Percentiles rank a stretch among this genome's conserved stretches.
These are phyloP conservation scores for Hawksworthiomyces lignivorus DNA, from an alignment of 2,329 filamentous ascomycete genomes.

Conservation along the genomic window DNA sequence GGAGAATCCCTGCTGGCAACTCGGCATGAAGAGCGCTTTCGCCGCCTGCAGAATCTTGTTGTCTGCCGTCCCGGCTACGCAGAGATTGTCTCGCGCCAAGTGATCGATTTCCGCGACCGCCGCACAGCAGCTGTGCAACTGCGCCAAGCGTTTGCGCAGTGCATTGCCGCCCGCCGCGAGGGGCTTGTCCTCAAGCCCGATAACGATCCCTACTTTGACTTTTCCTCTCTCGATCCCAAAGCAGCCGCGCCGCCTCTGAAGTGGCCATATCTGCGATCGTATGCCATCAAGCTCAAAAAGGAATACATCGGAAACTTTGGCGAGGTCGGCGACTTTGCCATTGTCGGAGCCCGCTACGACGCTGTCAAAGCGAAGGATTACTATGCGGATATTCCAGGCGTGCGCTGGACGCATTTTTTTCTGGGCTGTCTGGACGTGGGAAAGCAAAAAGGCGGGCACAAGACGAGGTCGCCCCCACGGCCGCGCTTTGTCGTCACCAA, in stretches of 20 bases:
- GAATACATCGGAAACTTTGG: conserved; percentile 74
- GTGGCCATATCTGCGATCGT: conserved; percentile 17
- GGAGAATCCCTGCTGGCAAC: conserved; percentile 41
- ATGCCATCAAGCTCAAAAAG: conserved; percentile 79
- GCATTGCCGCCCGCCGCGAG: conserved; percentile 61
- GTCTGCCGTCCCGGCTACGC: conserved; percentile 50
- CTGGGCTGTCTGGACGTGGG: conserved; percentile 61
- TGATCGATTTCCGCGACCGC: conserved; percentile 56
- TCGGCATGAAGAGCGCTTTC: conserved; percentile 52
- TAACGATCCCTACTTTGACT: conserved; percentile 67
- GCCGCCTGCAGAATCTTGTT: conserved; percentile 49
- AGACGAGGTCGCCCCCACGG: conserved; percentile 36
- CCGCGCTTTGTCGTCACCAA: conserved; percentile 63
- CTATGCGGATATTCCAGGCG: conserved; percentile 32
- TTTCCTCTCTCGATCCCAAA: conserved; percentile 21
- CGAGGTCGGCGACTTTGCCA: conserved; percentile 74
- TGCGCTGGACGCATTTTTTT: conserved; percentile 75
- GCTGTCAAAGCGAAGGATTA: conserved; percentile 52
- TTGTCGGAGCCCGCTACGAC: conserved; percentile 69
- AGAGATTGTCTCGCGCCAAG: conserved; percentile 57
- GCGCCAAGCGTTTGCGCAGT: conserved; percentile 56
- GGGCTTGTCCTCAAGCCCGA: conserved; percentile 77
- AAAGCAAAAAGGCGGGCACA: conserved; percentile 34
- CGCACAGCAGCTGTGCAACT: conserved; percentile 45
- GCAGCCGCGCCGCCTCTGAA: not conserved